Base-by-base conservation (phyloP, 2,329 filamentous ascomycete genomes). In the Simplicillium sp. region DNA sequence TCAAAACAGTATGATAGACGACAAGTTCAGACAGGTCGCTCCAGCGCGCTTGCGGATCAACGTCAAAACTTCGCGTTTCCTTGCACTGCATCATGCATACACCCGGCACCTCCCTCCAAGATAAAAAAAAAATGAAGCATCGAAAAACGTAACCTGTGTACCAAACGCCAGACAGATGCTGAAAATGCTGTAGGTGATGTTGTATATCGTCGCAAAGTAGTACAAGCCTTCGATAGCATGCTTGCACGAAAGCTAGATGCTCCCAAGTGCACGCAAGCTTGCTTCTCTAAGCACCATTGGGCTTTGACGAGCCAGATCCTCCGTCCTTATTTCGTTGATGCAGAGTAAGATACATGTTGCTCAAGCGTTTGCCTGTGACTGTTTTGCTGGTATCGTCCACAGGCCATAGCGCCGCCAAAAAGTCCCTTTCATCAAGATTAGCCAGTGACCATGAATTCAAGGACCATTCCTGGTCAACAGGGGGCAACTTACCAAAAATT, bases 401-500 rank as follows among this genome's bases (percentile, higher is more conserved):
- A 5, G 66, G 66, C 66, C 66, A 69, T 17, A 69, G 54, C 12
- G 59, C 63, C 39, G 65, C 65, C 44, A 69, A 46, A 44, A 69
- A 68, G 36, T 68, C 62, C 66, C 65, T 68, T 6, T 25, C n/a
- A 29, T 9, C 31, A n/a, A 11, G 13, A 34, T 46, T 28, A 46
- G 44, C 14, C 18, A 6, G 41, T 16, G 39, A 29, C 11, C 16
- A 17, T n/a, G 7, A 12, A 3, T 28, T 35, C 15, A 9, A 25
- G 9, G 20, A 9, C 20, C 20, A 25, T 25, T 25, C 5, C 9
- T 25, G 9, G 20, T 9, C 5, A 25, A 25, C 6, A 9, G 6
- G 20, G 9, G 6, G 20, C 20, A 25, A 54, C 68, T 58, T 58
- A 73, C 70, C 71, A 75, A 42, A 74, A 64, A 38, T 68, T 67